phyloP scores from a whole-genome alignment of 441 rosid species.

The Populus hybrid region DNA sequence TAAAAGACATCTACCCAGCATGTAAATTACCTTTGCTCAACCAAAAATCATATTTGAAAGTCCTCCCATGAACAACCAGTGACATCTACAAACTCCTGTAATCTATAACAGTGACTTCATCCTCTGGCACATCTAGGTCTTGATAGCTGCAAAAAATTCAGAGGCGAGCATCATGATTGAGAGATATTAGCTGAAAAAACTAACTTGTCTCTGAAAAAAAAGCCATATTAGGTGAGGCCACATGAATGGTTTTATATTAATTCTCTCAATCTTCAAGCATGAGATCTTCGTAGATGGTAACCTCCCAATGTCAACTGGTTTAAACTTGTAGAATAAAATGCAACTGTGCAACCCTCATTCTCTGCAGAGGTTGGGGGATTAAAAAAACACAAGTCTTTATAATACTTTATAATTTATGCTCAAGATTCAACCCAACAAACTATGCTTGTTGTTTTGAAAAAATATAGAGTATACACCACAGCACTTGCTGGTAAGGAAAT shows the following conservation, averaged over 20 bases:
- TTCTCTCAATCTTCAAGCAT: neutral
- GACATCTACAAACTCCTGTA: slow-evolving; percentile 8
- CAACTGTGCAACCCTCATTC: no score
- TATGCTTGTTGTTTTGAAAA: no score
- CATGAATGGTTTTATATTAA: neutral
- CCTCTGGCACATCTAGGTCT: slow-evolving; percentile 93
- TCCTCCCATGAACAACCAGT: neutral
- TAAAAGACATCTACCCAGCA: neutral
- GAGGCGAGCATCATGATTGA: neutral
- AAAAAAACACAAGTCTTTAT: no score
- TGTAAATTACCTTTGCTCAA: neutral
- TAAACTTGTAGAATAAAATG: no score
- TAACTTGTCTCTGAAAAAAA: no score
- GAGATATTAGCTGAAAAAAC: neutral
- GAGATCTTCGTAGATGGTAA: no score
- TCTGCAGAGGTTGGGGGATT: neutral
- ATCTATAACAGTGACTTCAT: slow-evolving; percentile 75
- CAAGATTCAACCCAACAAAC: no score
- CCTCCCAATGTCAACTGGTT: no score
- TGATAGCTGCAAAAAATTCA: slow-evolving; percentile 60
- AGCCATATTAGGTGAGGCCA: neutral
- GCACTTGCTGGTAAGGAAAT: no score
- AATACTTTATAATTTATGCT: no score
- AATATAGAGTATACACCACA: no score
- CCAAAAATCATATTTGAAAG: neutral